phyloP scores from a whole-genome alignment of 2,329 filamentous ascomycete genomes.

The Fusarium tjaetaba region DNA sequence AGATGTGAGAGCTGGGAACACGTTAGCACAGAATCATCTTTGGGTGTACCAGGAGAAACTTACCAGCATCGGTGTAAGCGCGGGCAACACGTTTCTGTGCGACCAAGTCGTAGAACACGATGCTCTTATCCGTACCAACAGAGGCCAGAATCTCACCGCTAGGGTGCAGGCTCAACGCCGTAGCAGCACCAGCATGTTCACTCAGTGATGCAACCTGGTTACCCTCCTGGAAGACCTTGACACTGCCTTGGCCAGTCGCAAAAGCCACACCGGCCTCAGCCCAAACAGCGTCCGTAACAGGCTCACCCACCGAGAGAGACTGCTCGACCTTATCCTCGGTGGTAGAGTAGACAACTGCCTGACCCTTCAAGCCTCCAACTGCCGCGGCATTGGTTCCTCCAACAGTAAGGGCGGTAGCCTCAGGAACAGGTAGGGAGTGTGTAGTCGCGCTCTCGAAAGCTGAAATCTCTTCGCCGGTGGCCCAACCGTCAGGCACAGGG shows the following conservation, averaged over 20 bases:
- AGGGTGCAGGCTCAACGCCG: slow-evolving; percentile 82
- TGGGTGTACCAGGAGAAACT: slow-evolving; percentile 49
- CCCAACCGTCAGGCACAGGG: slow-evolving; percentile 85
- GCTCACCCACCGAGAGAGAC: slow-evolving; percentile 71
- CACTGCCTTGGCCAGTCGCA: slow-evolving; percentile 76
- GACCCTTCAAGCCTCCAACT: slow-evolving; percentile 78
- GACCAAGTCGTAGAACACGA: slow-evolving; percentile 85
- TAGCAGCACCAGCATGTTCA: slow-evolving; percentile 86
- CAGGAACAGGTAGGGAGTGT: slow-evolving; percentile 58
- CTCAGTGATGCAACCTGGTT: slow-evolving; percentile 74
- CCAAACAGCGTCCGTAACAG: slow-evolving; percentile 74
- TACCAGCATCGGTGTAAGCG: slow-evolving; percentile 82
- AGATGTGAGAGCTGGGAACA: slow-evolving; percentile 71
- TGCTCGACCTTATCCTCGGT: slow-evolving; percentile 74
- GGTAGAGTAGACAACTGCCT: slow-evolving; percentile 79
- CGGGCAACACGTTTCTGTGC: slow-evolving; percentile 76
- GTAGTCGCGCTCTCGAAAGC: slow-evolving; percentile 57
- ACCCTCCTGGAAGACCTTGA: slow-evolving; percentile 83
- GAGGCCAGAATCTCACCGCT: slow-evolving; percentile 85
- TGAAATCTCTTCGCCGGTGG: slow-evolving; percentile 75
- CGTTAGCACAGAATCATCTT: slow-evolving; percentile 2
- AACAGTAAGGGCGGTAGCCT: slow-evolving; percentile 60
- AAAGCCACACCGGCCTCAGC: slow-evolving; percentile 75
- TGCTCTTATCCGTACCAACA: slow-evolving; percentile 90
- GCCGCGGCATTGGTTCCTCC: slow-evolving; percentile 75